Conservation (phyloP, 495 filamentous ascomycete species). For the Letharia lupina region DNA sequence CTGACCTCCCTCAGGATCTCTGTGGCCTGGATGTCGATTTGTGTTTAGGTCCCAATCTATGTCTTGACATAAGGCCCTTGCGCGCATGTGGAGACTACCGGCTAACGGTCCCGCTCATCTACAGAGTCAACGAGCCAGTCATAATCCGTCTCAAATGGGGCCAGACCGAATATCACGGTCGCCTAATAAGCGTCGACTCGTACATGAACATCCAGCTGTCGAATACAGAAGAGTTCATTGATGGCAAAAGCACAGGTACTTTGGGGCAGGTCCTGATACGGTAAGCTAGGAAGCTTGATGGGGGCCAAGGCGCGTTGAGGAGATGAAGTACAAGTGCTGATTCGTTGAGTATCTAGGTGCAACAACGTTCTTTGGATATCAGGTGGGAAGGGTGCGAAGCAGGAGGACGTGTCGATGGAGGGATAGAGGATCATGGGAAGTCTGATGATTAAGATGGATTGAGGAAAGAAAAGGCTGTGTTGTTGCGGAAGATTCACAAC, state of each 20-base stretch:
- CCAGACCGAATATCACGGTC: constrained; percentile 91
- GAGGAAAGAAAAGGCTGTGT: background rate
- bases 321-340: constrained; percentile 22
- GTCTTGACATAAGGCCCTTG: background rate
- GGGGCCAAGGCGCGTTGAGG: background rate
- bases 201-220: constrained; percentile 98
- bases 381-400: constrained; percentile 50
- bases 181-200: constrained; percentile 83
- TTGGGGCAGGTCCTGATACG: constrained; percentile 89
- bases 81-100: background rate
- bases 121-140: constrained; percentile 79
- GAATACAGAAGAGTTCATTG: constrained; percentile 83
- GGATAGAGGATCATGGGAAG: constrained; percentile 10
- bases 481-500: background rate
- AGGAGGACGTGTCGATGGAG: constrained; percentile 45
- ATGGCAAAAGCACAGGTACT: constrained; percentile 73
- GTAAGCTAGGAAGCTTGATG: constrained; percentile 36
- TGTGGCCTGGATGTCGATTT: background rate
- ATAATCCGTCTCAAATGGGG: constrained; percentile 95
- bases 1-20: background rate
- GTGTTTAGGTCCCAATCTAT: background rate
- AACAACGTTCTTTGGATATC: constrained; percentile 96
- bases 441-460: background rate
- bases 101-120: background rate
- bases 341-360: constrained; percentile 45